Evolutionary conservation across 2,329 filamentous ascomycete species (phyloP).

Genomic region (Paecilomyces variotii): DNA sequence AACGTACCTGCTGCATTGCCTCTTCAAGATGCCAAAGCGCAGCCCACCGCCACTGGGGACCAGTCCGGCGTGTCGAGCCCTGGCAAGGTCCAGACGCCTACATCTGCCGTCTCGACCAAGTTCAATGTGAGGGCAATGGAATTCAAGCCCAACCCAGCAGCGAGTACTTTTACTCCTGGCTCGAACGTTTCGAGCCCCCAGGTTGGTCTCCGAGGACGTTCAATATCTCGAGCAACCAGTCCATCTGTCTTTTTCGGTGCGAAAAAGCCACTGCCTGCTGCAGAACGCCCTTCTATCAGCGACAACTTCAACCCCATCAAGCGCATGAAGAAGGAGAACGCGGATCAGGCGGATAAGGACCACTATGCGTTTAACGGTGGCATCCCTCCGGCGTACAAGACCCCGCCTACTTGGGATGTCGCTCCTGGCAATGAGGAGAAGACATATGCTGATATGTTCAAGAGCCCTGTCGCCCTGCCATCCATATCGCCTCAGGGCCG

Average conservation of each 20-base stretch:
- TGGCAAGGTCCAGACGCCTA: conserved; percentile 44
- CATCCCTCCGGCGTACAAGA: conserved; percentile 78
- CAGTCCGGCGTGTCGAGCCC: conserved; percentile 39
- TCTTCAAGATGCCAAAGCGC: conserved; percentile 59
- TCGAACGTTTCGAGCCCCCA: conserved; percentile 57
- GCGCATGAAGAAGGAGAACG: conserved; percentile 59
- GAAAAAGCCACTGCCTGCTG: conserved; percentile 60
- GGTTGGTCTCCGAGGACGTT: conserved; percentile 53
- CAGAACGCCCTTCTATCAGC: conserved; percentile 47
- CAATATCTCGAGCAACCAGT: conserved; percentile 40
- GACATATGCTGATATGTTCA: conserved; percentile 73
- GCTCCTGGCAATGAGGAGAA: conserved; percentile 64
- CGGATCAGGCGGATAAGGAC: conserved; percentile 48
- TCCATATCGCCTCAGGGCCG: conserved; percentile 65
- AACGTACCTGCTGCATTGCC: conserved; percentile 48
- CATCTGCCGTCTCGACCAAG: conserved; percentile 44
- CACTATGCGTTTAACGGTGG: conserved; percentile 68
- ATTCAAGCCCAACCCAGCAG: conserved; percentile 78
- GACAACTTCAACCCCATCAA: conserved; percentile 57
- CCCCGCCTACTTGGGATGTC: conserved; percentile 74
- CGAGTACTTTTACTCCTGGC: conserved; percentile 70
- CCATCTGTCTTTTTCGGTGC: conserved; percentile 54
- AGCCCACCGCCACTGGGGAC: conserved; percentile 64
- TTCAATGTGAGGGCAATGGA: conserved; percentile 61
- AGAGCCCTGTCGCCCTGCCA: conserved; percentile 52